phyloP scores from a whole-genome alignment of 371 early-diverging fungal genomes.

The Smittium mucronatum region DNA sequence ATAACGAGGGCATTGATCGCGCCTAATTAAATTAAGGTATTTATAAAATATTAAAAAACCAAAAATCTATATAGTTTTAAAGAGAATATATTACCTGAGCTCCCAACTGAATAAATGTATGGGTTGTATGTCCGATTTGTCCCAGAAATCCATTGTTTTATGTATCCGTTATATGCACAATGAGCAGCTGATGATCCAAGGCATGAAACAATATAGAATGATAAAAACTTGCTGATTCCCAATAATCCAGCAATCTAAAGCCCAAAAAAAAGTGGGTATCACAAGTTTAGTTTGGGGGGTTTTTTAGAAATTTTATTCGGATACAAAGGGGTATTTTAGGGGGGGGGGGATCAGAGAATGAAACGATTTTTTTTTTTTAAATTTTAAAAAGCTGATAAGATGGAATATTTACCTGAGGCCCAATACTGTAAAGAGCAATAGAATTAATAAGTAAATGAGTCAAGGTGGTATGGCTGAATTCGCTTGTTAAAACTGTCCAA shows the following conservation, averaged over 20 bases:
- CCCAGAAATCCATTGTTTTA: slow-evolving; percentile 13
- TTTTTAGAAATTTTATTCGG: background rate
- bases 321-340: too few relatives aligned
- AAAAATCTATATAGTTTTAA: background rate
- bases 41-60: slow-evolving; percentile 19
- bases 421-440: slow-evolving; percentile 41
- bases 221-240: slow-evolving; percentile 31
- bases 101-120: slow-evolving; percentile 5
- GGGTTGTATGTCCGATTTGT: slow-evolving; percentile 3
- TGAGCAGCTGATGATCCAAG: slow-evolving; percentile 4
- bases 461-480: slow-evolving; percentile 28
- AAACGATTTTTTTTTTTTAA: too few relatives aligned
- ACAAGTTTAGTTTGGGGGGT: background rate
- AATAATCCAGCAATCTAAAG: slow-evolving; percentile 30
- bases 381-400: too few relatives aligned
- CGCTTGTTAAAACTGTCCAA: slow-evolving; percentile 32
- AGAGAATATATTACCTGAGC: slow-evolving; percentile 5
- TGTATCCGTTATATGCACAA: background rate
- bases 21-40: slow-evolving; percentile 23
- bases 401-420: slow-evolving; percentile 11
- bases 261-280: background rate
- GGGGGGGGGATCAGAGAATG: too few relatives aligned
- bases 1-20: slow-evolving; percentile 36
- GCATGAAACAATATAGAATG: slow-evolving; percentile 32
- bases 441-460: slow-evolving; percentile 37